Evolutionary conservation across 805 yeast species (phyloP).

Genomic region (Spathaspora boniae): DNA sequence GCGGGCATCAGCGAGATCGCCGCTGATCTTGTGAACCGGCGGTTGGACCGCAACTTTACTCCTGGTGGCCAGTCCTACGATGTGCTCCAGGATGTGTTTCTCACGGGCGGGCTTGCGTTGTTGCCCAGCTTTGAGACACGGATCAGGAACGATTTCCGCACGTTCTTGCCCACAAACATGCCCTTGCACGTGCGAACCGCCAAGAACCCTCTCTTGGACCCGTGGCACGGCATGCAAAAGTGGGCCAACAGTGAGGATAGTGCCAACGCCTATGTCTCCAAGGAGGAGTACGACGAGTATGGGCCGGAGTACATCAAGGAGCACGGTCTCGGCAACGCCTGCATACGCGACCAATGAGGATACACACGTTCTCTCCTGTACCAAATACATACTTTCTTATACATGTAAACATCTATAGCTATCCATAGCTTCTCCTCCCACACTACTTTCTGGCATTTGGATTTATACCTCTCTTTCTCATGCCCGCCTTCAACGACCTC

Average conservation of each 20-base stretch:
- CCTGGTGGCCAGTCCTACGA: slow-evolving; percentile 52
- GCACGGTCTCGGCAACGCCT: slow-evolving; percentile 70
- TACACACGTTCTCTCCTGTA: slow-evolving; percentile 9
- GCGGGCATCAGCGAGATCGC: slow-evolving; percentile 85
- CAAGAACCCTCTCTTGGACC: slow-evolving; percentile 65
- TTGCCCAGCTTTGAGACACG: slow-evolving; percentile 67
- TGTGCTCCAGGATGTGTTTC: slow-evolving; percentile 60
- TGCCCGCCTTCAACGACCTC: slow-evolving; percentile 59
- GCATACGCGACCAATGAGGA: slow-evolving; percentile 18
- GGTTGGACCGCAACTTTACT: slow-evolving; percentile 55
- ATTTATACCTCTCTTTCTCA: slow-evolving; percentile 71
- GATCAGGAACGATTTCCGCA: slow-evolving; percentile 62
- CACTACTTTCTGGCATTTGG: slow-evolving; percentile 49
- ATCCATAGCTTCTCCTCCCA: no score
- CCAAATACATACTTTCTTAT: slow-evolving; percentile 2
- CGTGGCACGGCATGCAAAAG: slow-evolving; percentile 93
- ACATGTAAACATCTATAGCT: no score
- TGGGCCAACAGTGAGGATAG: slow-evolving; percentile 58
- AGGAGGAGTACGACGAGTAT: slow-evolving; percentile 76
- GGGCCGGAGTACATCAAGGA: slow-evolving; percentile 89
- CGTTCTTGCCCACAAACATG: slow-evolving; percentile 66
- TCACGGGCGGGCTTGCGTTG: slow-evolving; percentile 82
- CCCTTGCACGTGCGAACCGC: slow-evolving; percentile 62
- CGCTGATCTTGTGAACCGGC: slow-evolving; percentile 58
- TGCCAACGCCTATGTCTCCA: slow-evolving; percentile 51